Base-by-base conservation (phyloP, 192 early-diverging fungal species). In the Coemansia sp. region DNA sequence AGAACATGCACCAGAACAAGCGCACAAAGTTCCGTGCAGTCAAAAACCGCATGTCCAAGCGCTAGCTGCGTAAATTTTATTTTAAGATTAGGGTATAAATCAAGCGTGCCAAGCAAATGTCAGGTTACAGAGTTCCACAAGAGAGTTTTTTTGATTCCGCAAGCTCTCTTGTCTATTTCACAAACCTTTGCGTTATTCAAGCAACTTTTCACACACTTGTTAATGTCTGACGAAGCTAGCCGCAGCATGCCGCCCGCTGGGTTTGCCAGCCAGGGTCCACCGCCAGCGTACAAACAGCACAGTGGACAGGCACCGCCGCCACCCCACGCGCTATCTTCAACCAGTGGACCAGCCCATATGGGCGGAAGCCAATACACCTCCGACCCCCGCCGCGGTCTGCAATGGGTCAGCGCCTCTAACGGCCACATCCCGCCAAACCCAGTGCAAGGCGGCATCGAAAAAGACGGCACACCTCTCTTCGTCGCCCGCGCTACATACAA, bases 391-490 rank as follows among this genome's bases (percentile, higher is more conserved):
- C 22, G 47, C 11, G 77, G 63, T 12, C 65, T 75, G 25, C 69
- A 81, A 43, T 81, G 78, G 78, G 69, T 81, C 17, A 66, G 39
- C n/a, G 73, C 69, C 1, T 72, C 70, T 1, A 57, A 70, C 57
- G 70, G 75, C 8, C 72, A 66, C 48, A 83, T 83, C 35, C 82
- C 82, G 7, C 76, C 76, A 14, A 79, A 83, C 51, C 72, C 83
- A 23, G 79, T 89, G 43, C 85, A 86, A 50, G 85, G 82, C 41
- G 85, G 87, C 10, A 79, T 82, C 23, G 87, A 87, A 59, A 56
- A 47, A 7, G 83, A 87, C 72, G 85, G 85, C 25, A 79, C 71
- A 23, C 83, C 85, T 19, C 72, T 87, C 59, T 89, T 84, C 73
- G 69, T 86, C 27, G 85, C 73, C 17, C 84, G 78, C 37, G 66